phyloP scores from a whole-genome alignment of 169 alveolate species.

The Perkinsus olseni region DNA sequence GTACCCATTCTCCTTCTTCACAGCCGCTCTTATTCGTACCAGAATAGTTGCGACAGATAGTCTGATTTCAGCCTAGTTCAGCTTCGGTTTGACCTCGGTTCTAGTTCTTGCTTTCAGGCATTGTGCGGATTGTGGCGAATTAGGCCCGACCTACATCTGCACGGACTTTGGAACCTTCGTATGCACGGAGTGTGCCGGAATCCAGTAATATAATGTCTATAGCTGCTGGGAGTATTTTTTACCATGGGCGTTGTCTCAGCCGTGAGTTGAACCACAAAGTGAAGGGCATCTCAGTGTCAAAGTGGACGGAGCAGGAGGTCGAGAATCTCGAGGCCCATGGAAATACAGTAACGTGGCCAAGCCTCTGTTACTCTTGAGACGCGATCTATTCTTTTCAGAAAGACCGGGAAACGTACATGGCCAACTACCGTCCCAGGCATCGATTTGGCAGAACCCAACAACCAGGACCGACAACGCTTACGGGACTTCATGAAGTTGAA shows the following conservation, averaged over 20 bases:
- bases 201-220: constrained; percentile 21
- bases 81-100: no score
- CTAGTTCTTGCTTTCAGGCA: no score
- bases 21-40: neutral
- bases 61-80: no score
- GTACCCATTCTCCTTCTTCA: constrained; percentile 10
- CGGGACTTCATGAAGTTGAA: neutral
- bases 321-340: constrained; percentile 41
- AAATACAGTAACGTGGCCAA: constrained; percentile 21
- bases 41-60: no score
- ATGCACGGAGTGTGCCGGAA: constrained; percentile 51
- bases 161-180: constrained; percentile 48
- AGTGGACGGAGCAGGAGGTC: constrained; percentile 46
- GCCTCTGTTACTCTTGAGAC: neutral
- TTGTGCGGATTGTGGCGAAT: constrained; percentile 53
- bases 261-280: constrained; percentile 52
- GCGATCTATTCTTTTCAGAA: neutral
- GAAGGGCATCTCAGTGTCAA: constrained; percentile 48
- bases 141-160: constrained; percentile 54
- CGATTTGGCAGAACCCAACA: neutral
- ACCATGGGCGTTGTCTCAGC: neutral
- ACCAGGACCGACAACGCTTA: neutral
- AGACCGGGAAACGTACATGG: neutral
- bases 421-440: neutral
- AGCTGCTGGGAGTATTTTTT: neutral